phyloP scores from a whole-genome alignment of 495 filamentous ascomycete genomes.

The Aspergillus ostianus region DNA sequence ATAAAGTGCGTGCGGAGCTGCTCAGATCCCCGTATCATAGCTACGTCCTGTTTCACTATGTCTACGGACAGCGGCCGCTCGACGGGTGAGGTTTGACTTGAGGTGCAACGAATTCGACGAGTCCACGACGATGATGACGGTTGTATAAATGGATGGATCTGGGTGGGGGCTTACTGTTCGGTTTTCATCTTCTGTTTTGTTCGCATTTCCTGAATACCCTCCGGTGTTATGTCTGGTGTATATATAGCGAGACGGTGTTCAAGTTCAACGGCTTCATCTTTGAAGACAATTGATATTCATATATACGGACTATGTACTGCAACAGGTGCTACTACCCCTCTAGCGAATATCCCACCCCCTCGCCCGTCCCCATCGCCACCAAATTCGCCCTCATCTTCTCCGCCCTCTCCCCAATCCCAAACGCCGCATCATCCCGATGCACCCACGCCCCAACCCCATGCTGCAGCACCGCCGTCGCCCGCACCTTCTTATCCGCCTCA shows the following conservation, averaged over 20 bases:
- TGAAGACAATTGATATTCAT: background rate
- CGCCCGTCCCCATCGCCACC: constrained; percentile 58
- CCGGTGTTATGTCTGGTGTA: background rate
- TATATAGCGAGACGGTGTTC: background rate
- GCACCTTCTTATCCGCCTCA: constrained; percentile 35
- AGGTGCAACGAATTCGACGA: background rate
- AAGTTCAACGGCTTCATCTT: background rate
- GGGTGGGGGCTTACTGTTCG: background rate
- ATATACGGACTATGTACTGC: background rate
- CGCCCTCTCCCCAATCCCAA: constrained; percentile 53
- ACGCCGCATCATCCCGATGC: constrained; percentile 44
- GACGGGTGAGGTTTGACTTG: constrained; percentile 12
- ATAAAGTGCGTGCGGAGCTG: constrained; percentile 36
- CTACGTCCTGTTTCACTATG: constrained; percentile 37
- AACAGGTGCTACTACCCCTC: constrained; percentile 35
- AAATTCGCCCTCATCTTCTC: constrained; percentile 53
- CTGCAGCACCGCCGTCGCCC: constrained; percentile 80
- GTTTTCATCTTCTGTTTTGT: background rate
- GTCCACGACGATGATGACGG: constrained; percentile 15
- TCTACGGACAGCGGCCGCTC: constrained; percentile 40
- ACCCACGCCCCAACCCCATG: constrained; percentile 82
- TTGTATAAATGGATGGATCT: background rate
- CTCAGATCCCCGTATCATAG: constrained; percentile 31
- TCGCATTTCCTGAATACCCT: background rate
- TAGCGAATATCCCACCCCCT: constrained; percentile 57